Evolutionary conservation across 257 asterid species (phyloP), one percentile per base, ranked within the genome.

Genomic region (Solanum sejunctum): DNA sequence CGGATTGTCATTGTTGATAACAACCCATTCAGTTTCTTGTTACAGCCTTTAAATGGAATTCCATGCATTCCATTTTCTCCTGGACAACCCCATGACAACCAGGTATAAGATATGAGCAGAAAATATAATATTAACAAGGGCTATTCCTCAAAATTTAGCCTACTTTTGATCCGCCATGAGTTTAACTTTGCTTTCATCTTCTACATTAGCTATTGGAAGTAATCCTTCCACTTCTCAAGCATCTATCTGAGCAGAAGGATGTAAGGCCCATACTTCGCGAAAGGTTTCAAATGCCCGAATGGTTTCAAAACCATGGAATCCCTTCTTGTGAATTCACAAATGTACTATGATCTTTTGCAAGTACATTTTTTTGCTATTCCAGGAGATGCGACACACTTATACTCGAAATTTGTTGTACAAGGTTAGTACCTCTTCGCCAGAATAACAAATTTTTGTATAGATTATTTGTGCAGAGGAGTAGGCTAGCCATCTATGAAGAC

Each of bases 31-130:
- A 96, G 99, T 90, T 96, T 96, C 94, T 87, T 96, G 85, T 87
- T 95, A 90, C 99, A 96, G 87, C 99, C 99, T 55, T 83, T 91
- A 66, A 96, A 96, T 84, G 99, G 99, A 84, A 95, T 95, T 83
- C 99, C 99, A 1, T 95, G 99, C 89, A 88, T 93, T 77, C 90
- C 92, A 66, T 91, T 91, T 84, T 90, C 91, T 71, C 91, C 91
- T 45, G 88, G 89, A 43, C 98, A 96, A 84, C 97, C 98, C 8
- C 93, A 90, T 12, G 98, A 96, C 82, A 89, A 91, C 36, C 97
- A 95, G 97, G 98, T 96, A 88, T 12, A 57, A 20, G 67, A 11
- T n/a, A 61, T 39, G 63, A 64, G 21, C 61, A 28, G 55, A 83
- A 81, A 81, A 75, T 23, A 75, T 41, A 81, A 75, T 23, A 75